A percentile compares a stretch with the other conserved stretches of the same genome.
Evolutionary conservation across 2,329 filamentous ascomycete genomes (phyloP).

Genomic region (Leptographium wingfieldii): DNA sequence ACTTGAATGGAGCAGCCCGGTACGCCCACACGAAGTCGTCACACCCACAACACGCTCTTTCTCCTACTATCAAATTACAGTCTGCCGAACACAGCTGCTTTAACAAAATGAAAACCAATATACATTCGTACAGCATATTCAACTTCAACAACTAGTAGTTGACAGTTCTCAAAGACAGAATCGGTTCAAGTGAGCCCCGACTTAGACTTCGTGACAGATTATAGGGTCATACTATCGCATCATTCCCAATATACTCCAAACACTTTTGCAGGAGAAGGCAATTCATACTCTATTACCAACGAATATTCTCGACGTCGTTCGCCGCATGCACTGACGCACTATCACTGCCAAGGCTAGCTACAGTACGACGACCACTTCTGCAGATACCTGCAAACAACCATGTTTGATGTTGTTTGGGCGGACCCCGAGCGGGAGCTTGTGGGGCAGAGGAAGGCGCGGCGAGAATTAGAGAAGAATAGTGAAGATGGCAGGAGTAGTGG

Average conservation of each 20-base stretch:
- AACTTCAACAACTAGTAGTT: background rate
- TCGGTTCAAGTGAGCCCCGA: too few species aligned
- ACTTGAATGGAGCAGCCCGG: background rate
- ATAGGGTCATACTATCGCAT: background rate
- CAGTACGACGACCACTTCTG: background rate
- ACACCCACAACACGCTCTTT: background rate
- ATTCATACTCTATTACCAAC: background rate
- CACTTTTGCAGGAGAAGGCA: background rate
- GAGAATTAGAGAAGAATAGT: slow-evolving; percentile 27
- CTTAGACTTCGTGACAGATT: background rate
- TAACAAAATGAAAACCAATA: background rate
- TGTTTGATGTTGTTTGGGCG: slow-evolving; percentile 50
- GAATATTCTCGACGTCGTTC: background rate
- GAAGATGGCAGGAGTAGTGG: slow-evolving; percentile 17
- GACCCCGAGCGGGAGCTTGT: slow-evolving; percentile 40
- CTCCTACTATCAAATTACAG: background rate
- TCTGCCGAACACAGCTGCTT: background rate
- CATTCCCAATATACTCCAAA: background rate
- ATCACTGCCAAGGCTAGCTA: background rate
- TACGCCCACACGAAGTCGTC: background rate
- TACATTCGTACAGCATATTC: background rate
- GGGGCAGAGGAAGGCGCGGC: slow-evolving; percentile 38
- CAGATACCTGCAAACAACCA: slow-evolving; percentile 14
- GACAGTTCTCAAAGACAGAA: background rate
- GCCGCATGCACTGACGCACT: background rate